Evolutionary conservation across 345 rosid genomes (phyloP).

Genomic region (Boechera stricta): DNA sequence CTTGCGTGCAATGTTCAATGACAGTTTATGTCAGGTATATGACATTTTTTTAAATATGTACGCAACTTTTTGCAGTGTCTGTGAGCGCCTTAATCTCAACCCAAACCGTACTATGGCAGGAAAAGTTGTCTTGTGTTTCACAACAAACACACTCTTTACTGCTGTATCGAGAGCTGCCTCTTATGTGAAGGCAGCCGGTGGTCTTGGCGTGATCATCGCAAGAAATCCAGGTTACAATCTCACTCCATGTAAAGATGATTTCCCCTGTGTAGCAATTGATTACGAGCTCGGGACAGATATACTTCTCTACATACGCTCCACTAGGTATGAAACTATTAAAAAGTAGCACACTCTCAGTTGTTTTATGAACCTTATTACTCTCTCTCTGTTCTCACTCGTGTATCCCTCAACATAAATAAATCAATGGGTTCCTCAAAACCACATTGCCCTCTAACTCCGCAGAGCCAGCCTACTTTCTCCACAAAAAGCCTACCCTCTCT

Average conservation of each 20-base stretch:
- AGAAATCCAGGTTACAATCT: conserved; percentile 42
- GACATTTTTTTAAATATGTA: not conserved
- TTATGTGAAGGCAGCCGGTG: conserved; percentile 42
- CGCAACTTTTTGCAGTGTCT: conserved; percentile 16
- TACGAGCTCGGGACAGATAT: conserved; percentile 49
- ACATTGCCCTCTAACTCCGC: no score
- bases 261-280: conserved; percentile 48
- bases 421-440: no score
- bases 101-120: conserved; percentile 34
- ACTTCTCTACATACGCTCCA: conserved; percentile 47
- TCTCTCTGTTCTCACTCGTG: no score
- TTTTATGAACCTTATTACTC: not conserved
- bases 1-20: conserved; percentile 1
- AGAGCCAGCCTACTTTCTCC: no score
- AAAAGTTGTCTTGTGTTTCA: conserved; percentile 51
- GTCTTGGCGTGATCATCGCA: conserved; percentile 51
- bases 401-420: no score
- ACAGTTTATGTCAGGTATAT: not conserved
- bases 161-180: conserved; percentile 39
- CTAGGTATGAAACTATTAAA: conserved; percentile 35
- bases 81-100: conserved; percentile 14
- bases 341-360: not conserved
- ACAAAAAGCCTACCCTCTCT: no score
- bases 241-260: conserved; percentile 41
- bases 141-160: conserved; percentile 10